A percentile compares a stretch with the other conserved stretches of the same genome.
Evolutionary conservation across 495 filamentous ascomycete species (phyloP).

Genomic region (Hamigera avellanea): DNA sequence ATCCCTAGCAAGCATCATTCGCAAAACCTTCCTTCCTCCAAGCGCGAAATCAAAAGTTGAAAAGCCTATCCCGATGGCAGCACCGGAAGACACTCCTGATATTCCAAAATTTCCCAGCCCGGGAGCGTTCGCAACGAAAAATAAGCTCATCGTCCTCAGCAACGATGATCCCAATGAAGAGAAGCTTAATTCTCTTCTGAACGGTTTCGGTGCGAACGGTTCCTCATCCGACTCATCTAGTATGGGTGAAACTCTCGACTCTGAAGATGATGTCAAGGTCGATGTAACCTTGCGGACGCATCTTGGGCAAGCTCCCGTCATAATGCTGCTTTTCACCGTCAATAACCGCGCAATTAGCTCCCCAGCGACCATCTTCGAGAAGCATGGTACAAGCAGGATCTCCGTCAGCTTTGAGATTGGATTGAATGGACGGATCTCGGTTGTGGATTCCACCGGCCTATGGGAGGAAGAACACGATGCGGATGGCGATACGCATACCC

Average conservation of each 20-base stretch:
- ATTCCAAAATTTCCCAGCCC: constrained; percentile 1
- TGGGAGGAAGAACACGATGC: constrained; percentile 12
- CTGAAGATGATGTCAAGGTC: constrained; percentile 23
- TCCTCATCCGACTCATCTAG: not conserved
- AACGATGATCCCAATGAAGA: constrained; percentile 31
- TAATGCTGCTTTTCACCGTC: constrained; percentile 30
- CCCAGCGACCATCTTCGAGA: not conserved
- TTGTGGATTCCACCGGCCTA: constrained; percentile 25
- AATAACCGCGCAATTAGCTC: constrained; percentile 2
- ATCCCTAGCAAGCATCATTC: constrained; percentile 51
- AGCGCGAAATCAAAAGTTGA: constrained; percentile 3
- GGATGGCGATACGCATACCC: constrained; percentile 4
- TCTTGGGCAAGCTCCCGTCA: constrained; percentile 29
- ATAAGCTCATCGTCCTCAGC: constrained; percentile 20
- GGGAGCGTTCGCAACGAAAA: constrained; percentile 3
- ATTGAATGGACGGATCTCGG: constrained; percentile 45
- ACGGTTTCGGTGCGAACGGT: constrained; percentile 2
- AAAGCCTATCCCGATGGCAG: not conserved
- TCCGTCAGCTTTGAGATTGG: constrained; percentile 46
- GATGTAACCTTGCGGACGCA: constrained; percentile 35
- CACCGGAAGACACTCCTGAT: not conserved
- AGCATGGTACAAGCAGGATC: constrained; percentile 9
- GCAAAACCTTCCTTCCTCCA: constrained; percentile 41
- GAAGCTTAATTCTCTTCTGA: constrained; percentile 20
- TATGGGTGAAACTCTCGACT: not conserved